Conservation (phyloP, 2,329 filamentous ascomycete genomes). For the Pyricularia sp. region DNA sequence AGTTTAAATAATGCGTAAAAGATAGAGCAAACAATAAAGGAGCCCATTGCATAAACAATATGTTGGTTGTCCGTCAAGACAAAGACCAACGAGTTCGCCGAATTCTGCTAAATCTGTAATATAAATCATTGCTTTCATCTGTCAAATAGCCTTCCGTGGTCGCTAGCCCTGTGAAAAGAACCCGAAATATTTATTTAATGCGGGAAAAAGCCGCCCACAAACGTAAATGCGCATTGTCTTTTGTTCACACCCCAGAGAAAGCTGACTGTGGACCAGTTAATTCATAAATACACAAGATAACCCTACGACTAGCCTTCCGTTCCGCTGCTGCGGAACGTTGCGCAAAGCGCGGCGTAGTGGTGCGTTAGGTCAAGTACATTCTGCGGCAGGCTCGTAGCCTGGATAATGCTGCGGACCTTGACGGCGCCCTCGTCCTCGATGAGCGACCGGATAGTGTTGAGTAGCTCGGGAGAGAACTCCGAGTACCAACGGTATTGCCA, state of each 20-base stretch:
- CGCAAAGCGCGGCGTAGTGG: constrained; percentile 90
- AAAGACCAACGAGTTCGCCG: background rate
- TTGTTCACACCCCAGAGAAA: background rate
- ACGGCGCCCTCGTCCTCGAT: constrained; percentile 97
- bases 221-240: background rate
- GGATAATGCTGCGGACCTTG: constrained; percentile 94
- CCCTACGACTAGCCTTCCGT: constrained; percentile 60
- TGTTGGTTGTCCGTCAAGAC: background rate
- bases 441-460: constrained; percentile 79
- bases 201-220: background rate
- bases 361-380: constrained; percentile 90
- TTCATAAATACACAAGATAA: background rate
- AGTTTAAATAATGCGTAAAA: no score
- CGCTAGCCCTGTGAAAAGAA: background rate
- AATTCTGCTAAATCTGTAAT: background rate
- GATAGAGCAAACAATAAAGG: no score
- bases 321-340: constrained; percentile 88
- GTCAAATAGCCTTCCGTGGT: background rate
- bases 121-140: background rate
- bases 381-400: constrained; percentile 89
- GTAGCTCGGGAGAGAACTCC: constrained; percentile 89
- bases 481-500: constrained; percentile 99
- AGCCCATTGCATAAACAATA: background rate
- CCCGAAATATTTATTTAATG: background rate
- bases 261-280: background rate